Evolutionary conservation across 2,329 filamentous ascomycete genomes (phyloP).

Genomic region (Calonectria pteridis): DNA sequence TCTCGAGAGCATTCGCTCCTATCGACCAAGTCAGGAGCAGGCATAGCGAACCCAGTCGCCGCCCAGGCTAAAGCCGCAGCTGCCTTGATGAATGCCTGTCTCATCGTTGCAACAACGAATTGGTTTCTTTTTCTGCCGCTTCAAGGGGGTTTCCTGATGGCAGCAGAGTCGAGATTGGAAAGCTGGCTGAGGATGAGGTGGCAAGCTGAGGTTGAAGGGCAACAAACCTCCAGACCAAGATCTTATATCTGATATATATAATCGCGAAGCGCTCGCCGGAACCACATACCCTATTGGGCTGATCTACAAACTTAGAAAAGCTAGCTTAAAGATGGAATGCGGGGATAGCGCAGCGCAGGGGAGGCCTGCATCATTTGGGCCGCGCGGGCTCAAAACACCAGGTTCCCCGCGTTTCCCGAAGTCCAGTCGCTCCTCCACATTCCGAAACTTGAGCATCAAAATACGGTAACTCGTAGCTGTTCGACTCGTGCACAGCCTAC

Average conservation of each 20-base stretch:
- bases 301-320: neutral
- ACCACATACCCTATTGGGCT: neutral
- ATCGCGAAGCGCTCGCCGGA: neutral
- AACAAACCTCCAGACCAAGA: neutral
- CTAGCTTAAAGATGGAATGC: neutral
- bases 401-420: neutral
- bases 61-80: neutral
- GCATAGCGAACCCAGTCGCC: neutral
- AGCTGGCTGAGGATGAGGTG: neutral
- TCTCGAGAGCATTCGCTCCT: conserved; percentile 11
- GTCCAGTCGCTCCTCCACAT: neutral
- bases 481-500: neutral
- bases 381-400: neutral
- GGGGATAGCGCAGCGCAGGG: neutral
- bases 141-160: neutral
- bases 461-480: neutral
- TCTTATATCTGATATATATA: neutral
- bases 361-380: neutral
- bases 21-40: neutral
- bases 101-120: neutral
- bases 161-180: neutral
- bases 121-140: neutral
- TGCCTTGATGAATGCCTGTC: neutral
- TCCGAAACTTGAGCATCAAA: neutral
- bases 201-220: neutral